phyloP scores from a whole-genome alignment of 345 rosid genomes.

The Boechera stricta region DNA sequence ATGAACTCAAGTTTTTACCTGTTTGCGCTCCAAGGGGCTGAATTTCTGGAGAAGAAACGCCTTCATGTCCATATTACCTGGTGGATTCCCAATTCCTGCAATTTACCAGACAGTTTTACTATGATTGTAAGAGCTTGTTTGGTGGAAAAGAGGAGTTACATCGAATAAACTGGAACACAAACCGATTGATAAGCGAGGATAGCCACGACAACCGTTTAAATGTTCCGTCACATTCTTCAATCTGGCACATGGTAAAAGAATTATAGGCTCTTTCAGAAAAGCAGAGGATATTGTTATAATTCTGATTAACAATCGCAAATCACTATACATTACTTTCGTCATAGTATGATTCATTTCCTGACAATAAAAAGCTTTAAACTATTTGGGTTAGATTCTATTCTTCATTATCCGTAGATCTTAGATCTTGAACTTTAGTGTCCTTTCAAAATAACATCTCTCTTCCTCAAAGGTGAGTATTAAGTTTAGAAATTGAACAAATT shows the following conservation, averaged over 20 bases:
- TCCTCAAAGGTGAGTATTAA: neutral
- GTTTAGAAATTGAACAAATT: neutral
- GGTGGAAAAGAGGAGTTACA: neutral
- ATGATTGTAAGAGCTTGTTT: neutral
- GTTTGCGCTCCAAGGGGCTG: constrained; percentile 65
- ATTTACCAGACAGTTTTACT: neutral
- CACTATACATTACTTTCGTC: neutral
- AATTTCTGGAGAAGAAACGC: constrained; percentile 87
- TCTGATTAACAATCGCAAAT: neutral
- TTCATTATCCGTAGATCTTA: neutral
- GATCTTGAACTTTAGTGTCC: neutral
- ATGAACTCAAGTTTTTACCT: constrained; percentile 47
- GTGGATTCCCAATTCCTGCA: constrained; percentile 90
- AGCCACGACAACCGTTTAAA: constrained; percentile 71
- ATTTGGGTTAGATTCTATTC: neutral
- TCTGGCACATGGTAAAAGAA: constrained; percentile 47
- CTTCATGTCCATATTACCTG: constrained; percentile 89
- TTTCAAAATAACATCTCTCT: neutral
- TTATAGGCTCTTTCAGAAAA: neutral
- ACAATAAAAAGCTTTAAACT: neutral
- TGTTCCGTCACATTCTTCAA: constrained; percentile 76
- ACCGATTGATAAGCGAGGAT: constrained; percentile 84
- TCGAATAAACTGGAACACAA: constrained; percentile 22
- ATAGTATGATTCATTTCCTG: constrained; percentile 1
- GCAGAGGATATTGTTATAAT: neutral